Base-by-base conservation (phyloP, 306 rosid species). In the Gleditsia sinensis region DNA sequence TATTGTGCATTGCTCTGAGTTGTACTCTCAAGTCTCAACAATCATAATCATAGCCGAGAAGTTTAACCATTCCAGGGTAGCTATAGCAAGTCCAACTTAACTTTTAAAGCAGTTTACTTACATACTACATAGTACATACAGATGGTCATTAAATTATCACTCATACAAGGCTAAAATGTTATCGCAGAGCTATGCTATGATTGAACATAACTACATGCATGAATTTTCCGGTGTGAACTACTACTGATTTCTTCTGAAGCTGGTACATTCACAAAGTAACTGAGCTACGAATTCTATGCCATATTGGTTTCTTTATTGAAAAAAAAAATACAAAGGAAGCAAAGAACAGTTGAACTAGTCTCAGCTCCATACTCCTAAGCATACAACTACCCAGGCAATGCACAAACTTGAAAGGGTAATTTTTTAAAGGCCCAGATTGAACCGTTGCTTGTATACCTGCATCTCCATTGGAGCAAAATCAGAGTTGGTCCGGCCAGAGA, bases 111-210 rank as follows among this genome's bases (percentile, higher is more conserved):
- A 54, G 23, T n/a, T 51, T 19, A 39, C 19, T 66, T 16, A 7
- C 17, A 43, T 42, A 25, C 16, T 6, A 42, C 36, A 43, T 42
- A 25, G 8, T 6, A 42, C 36, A 24, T 3, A 27, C 23, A 32
- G 54, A 82, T 30, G 48, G 16, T 37, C 23, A 50, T 64, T 9
- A 57, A 70, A 27, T 51, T 50, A 20, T 57, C 33, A 73, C 23
- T 34, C 54, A 68, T 53, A 63, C 36, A 42, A 40, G 32, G 34
- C 57, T 63, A 49, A 63, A 24, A 49, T 49, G 50, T 10, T 30
- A 49, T 33, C 23, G 46, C n/a, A 43, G 17, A 66, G 9, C 11
- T 6, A 5, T 3, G 48, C 17, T 5, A 36, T 21, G 50, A 58
- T 6, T 3, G 24, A 71, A 40, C 39, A 61, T 64, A 53, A 8